Percentiles rank a stretch among this genome's conserved stretches.
phyloP scores from a whole-genome alignment of 768 basidiomycete genomes.

The Russula ochroleuca region DNA sequence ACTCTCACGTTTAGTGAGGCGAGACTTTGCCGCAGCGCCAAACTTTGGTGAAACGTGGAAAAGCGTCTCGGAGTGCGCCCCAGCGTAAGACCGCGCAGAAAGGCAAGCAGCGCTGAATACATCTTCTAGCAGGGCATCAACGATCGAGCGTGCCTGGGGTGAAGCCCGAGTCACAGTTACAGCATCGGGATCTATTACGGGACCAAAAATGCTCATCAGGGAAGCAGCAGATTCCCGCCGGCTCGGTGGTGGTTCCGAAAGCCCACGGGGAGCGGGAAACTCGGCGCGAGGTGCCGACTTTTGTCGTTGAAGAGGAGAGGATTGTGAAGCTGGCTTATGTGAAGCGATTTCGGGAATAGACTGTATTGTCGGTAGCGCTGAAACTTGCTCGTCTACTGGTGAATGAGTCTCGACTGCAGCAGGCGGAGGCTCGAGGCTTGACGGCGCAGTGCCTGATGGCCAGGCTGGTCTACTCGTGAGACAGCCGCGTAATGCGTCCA shows the following conservation, averaged over 20 bases:
- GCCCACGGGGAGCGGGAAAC: background rate
- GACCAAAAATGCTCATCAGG: constrained; percentile 55
- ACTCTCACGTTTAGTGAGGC: constrained; percentile 64
- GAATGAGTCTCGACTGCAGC: constrained; percentile 22
- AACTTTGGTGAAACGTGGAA: constrained; percentile 60
- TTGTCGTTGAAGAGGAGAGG: constrained; percentile 11
- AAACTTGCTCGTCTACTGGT: constrained; percentile 9
- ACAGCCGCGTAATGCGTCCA: constrained; percentile 58
- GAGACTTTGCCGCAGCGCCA: constrained; percentile 50
- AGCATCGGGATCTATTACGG: constrained; percentile 48
- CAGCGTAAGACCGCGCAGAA: constrained; percentile 62
- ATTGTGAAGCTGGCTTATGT: constrained; percentile 4
- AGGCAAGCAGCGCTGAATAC: constrained; percentile 73
- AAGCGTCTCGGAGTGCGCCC: constrained; percentile 56
- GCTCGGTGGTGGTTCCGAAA: constrained; percentile 20
- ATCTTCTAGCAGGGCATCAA: constrained; percentile 76
- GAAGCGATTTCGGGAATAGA: constrained; percentile 32
- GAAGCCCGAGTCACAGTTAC: constrained; percentile 66
- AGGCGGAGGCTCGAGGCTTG: constrained; percentile 48
- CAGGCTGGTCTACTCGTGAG: constrained; percentile 38
- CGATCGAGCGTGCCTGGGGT: constrained; percentile 56
- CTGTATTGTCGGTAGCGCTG: constrained; percentile 35
- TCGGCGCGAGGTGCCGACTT: constrained; percentile 17
- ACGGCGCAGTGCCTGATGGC: constrained; percentile 58
- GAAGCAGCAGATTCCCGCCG: constrained; percentile 64